A percentile compares a stretch with the other conserved stretches of the same genome.
Conservation (phyloP, 306 rosid genomes). For the Malus fusca region DNA sequence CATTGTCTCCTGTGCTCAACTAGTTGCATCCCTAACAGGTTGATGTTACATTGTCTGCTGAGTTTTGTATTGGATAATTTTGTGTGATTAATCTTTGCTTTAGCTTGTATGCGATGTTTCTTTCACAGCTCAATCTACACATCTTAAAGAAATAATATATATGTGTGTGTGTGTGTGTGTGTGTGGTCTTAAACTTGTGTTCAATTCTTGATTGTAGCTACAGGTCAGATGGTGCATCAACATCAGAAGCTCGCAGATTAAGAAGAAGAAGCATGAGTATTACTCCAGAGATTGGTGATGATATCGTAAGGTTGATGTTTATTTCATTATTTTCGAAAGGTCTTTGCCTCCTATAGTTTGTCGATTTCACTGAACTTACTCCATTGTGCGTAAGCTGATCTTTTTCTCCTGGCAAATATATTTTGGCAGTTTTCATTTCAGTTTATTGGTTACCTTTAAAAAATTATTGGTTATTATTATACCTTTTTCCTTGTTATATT, state of each 20-base stretch:
- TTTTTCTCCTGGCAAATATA: neutral
- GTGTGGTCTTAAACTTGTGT: neutral
- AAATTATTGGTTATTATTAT: neutral
- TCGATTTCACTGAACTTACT: neutral
- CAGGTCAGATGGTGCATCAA: slow-evolving; percentile 78
- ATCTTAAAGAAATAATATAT: neutral
- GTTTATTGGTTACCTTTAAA: neutral
- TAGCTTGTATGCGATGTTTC: neutral
- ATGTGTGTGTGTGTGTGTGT: neutral
- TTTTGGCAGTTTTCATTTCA: neutral
- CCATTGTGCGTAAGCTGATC: neutral
- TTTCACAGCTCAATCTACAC: neutral
- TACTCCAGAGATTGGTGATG: slow-evolving; percentile 98
- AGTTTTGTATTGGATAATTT: neutral
- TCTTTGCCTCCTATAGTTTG: neutral
- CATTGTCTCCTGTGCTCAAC: neutral
- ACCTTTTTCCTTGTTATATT: neutral
- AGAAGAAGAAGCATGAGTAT: slow-evolving; percentile 98
- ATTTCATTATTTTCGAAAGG: slow-evolving; percentile 15
- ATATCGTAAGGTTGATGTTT: slow-evolving; percentile 83
- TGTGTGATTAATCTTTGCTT: neutral
- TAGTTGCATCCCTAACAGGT: neutral
- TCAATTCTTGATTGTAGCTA: slow-evolving; percentile 34
- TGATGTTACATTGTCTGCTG: neutral
- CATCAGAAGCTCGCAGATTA: slow-evolving; percentile 73